Conservation (phyloP, 2,329 filamentous ascomycete species). For the Coniochaeta ligniaria region DNA sequence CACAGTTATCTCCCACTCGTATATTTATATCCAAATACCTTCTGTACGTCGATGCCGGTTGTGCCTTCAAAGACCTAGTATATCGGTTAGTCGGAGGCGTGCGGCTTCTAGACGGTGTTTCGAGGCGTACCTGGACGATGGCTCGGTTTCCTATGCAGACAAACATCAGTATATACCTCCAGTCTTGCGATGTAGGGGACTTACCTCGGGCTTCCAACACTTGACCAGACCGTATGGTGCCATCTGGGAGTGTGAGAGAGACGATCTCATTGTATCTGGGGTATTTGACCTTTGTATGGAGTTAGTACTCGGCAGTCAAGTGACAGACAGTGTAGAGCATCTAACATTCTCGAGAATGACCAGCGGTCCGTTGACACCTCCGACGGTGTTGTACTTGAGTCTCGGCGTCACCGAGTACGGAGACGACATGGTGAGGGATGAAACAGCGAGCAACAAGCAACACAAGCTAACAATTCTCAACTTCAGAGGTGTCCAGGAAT, state of each 20-base stretch:
- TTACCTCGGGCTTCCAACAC: slow-evolving; percentile 95
- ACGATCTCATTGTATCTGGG: slow-evolving; percentile 98
- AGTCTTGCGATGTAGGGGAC: slow-evolving; percentile 5
- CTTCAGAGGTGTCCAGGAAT: background rate
- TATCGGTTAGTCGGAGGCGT: slow-evolving; percentile 17
- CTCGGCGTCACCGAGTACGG: slow-evolving; percentile 53
- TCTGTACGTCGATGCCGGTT: slow-evolving; percentile 96
- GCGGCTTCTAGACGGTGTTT: slow-evolving; percentile 4
- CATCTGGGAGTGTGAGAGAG: slow-evolving; percentile 89
- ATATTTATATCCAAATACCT: slow-evolving; percentile 47
- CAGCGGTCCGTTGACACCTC: slow-evolving; percentile 94
- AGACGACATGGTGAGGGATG: slow-evolving; percentile 38
- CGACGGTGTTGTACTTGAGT: slow-evolving; percentile 95
- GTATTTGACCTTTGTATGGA: slow-evolving; percentile 73
- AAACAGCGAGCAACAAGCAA: background rate
- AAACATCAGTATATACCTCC: background rate
- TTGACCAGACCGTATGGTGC: slow-evolving; percentile 86
- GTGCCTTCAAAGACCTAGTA: slow-evolving; percentile 92
- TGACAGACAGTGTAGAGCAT: slow-evolving; percentile 3
- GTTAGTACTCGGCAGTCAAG: slow-evolving; percentile 12
- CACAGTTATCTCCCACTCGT: background rate
- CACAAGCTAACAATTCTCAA: background rate
- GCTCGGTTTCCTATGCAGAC: slow-evolving; percentile 68
- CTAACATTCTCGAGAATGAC: slow-evolving; percentile 94
- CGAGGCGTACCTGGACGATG: slow-evolving; percentile 71